Evolutionary conservation across 2,329 filamentous ascomycete species (phyloP), one percentile per base, ranked within the genome.

Genomic region (Microthyrium microscopicum): DNA sequence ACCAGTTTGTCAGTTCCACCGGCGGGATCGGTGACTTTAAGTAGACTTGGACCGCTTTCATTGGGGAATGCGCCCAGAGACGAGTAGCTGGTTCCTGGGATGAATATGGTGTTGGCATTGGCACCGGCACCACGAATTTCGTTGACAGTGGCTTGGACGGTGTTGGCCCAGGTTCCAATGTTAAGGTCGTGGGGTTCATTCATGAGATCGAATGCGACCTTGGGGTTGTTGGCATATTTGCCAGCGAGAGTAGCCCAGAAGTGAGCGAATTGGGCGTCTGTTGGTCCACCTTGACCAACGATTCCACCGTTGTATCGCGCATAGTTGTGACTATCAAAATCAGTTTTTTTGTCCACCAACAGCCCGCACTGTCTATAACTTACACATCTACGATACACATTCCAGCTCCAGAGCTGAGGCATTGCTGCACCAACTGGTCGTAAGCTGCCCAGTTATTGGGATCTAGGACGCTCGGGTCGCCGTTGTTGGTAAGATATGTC

Each of bases 141-240:
- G 1, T 65, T 72, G 2, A 81, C 74, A 12, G 60, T 71, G 9
- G 59, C 60, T 46, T 79, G 75, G 39, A 70, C 66, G 0, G 68
- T 71, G 4, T 58, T 48, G 1, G 67, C 70, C 74, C 74, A 79
- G 1, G 53, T 49, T 17, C 46, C 49, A 41, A 75, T 58, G 43
- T 72, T 62, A 33, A 41, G 5, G 31, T 71, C 66, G 48, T 77
- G 70, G 5, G 74, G 73, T 53, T 60, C 75, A 52, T 79, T 80
- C 73, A 79, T 78, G 28, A 79, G 47, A 11, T 71, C 73, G 41
- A 79, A 75, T 3, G 67, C 58, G 18, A 79, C 53, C 39, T 65
- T 69, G 24, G 58, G 47, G 31, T 70, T 52, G 5, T 46, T 44
- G 17, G 59, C 61, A 50, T 78, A 79, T 46, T 70, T 68, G 1